Evolutionary conservation across 192 early-diverging fungal genomes (phyloP), one percentile per base, ranked within the genome.

Genomic region (Backusella macrospora): DNA sequence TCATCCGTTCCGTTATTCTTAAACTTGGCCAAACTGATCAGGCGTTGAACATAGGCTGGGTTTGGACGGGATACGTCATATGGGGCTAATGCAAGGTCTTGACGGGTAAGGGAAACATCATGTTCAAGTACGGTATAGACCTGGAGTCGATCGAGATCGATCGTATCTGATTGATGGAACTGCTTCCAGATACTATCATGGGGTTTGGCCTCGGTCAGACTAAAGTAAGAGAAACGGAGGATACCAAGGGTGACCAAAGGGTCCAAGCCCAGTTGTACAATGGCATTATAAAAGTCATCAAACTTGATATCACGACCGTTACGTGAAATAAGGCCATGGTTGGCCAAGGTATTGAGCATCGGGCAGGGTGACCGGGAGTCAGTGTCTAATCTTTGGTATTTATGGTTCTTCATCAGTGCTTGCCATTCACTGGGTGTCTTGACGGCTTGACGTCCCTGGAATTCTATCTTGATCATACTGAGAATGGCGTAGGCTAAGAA

Each of bases 331-430:
- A 66, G 70, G 4, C 76, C 71, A 26, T 74, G 64, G 34, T 66
- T 77, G 14, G 68, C 76, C 4, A 78, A 44, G 15, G 73, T n/a
- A 23, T 76, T 73, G 26, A 73, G 21, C 39, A 72, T 46, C 15
- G 62, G 70, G 48, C 75, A 78, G 0, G 70, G 55, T 21, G 65
- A 73, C 5, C 77, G 52, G 12, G 18, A 6, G 14, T 78, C 64
- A 2, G 34, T 63, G 2, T 46, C 67, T 10, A 15, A 16, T 2
- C 43, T 21, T 15, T 68, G 23, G 6, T 47, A 68, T 6, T 42
- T 14, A 3, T 68, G 67, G 23, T 68, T 43, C 44, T 68, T 68
- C 5, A 68, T 45, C 23, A 68, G 21, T 46, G 38, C 67, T 15
- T 34, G 43, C 67, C 67, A 68, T 45, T 68, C 67, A 12, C 13